Conservation (phyloP, 108 stramenopile genomes). For the Cyclotella kingstonii region DNA sequence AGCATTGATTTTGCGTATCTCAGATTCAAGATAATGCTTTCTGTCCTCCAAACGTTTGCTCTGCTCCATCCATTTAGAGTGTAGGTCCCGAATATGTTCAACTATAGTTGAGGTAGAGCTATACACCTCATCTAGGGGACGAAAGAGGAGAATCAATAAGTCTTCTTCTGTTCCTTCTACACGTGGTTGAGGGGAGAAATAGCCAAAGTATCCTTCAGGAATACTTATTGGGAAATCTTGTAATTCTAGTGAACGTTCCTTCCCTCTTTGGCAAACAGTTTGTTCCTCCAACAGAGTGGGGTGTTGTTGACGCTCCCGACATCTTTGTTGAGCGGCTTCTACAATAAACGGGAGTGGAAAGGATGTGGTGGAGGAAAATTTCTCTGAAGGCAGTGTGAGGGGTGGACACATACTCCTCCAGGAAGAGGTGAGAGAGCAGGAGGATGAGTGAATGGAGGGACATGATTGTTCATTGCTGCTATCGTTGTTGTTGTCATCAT, state of each 20-base stretch:
- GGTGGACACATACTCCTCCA: conserved; percentile 60
- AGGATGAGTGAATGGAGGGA: background rate
- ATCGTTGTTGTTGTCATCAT: too few relatives aligned
- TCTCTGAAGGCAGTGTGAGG: conserved; percentile 17
- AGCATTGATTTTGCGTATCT: conserved; percentile 39
- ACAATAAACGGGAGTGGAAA: conserved; percentile 44
- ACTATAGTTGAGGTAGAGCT: too few relatives aligned
- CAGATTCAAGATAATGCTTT: conserved; percentile 16
- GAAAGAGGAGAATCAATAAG: conserved; percentile 35
- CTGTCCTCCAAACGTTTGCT: conserved; percentile 10
- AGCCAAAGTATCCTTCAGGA: conserved; percentile 65
- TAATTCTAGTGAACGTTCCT: conserved; percentile 5
- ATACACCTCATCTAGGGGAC: conserved; percentile 14
- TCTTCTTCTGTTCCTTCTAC: conserved; percentile 25
- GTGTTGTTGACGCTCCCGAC: conserved; percentile 11
- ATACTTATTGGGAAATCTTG: conserved; percentile 38
- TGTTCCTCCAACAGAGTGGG: too few relatives aligned
- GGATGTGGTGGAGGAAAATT: background rate
- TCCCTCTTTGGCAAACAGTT: too few relatives aligned
- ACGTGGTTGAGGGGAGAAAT: conserved; percentile 43
- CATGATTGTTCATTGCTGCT: conserved; percentile 16
- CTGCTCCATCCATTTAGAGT: background rate
- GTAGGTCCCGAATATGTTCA: too few relatives aligned
- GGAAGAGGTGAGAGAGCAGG: conserved; percentile 30
- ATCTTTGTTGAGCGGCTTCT: conserved; percentile 43